Percentiles rank a stretch among this genome's conserved stretches.
phyloP scores from a whole-genome alignment of 176 grass and related monocot species.

The Aegilops speltoides region DNA sequence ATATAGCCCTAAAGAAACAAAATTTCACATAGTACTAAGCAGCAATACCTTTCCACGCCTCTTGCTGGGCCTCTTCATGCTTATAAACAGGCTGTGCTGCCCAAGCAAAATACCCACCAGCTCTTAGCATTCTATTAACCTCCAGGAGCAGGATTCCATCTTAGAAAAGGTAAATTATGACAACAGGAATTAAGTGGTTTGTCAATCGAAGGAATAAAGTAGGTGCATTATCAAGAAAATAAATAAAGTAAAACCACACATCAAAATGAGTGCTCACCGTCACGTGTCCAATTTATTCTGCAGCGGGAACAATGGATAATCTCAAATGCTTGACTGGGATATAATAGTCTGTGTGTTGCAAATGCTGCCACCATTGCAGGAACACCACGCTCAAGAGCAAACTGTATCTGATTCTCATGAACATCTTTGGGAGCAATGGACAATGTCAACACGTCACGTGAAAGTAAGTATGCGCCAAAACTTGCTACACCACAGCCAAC shows the following conservation, averaged over 20 bases:
- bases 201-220: not conserved
- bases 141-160: constrained; percentile 96
- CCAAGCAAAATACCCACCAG: constrained; percentile 94
- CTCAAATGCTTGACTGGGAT: constrained; percentile 92
- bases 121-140: constrained; percentile 96
- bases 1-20: not conserved
- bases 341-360: constrained; percentile 72
- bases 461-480: constrained; percentile 96
- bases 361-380: constrained; percentile 83
- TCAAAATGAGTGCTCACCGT: constrained; percentile 48
- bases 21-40: not conserved
- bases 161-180: constrained; percentile 37
- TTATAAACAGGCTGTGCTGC: constrained; percentile 99
- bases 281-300: constrained; percentile 94
- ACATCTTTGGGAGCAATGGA: constrained; percentile 97
- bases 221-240: not conserved
- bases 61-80: constrained; percentile 87
- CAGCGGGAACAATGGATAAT: constrained; percentile 92
- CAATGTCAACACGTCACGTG: constrained; percentile 81
- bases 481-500: constrained; percentile 90
- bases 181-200: not conserved
- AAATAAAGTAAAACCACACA: constrained; percentile 3
- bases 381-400: constrained; percentile 94
- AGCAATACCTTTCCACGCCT: constrained; percentile 85
- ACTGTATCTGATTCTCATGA: constrained; percentile 99